Percentiles rank a stretch among this genome's conserved stretches.
Evolutionary conservation across 305 asterid species (phyloP).

Genomic region (Rubia peregrina): DNA sequence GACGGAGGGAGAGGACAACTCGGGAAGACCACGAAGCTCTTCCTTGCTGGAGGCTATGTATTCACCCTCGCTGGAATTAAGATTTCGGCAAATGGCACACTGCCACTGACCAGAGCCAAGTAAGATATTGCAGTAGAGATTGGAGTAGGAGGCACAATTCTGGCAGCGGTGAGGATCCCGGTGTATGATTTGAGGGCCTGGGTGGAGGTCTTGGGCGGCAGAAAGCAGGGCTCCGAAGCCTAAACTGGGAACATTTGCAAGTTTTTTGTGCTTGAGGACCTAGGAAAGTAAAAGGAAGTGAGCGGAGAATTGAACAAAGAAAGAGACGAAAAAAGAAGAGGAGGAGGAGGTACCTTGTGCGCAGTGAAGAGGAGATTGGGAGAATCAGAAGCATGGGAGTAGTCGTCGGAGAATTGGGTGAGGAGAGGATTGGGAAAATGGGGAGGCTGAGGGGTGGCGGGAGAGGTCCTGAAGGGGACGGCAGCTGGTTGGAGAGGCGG

Average conservation of each 20-base stretch:
- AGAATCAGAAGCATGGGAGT: conserved; percentile 37
- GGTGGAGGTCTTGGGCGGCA: conserved; percentile 73
- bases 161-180: conserved; percentile 89
- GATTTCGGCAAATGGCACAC: conserved; percentile 75
- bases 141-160: conserved; percentile 87
- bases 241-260: conserved; percentile 70
- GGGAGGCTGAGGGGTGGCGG: conserved; percentile 86
- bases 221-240: conserved; percentile 93
- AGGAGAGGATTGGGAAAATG: conserved; percentile 62
- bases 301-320: neutral
- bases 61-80: conserved; percentile 89
- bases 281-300: conserved; percentile 4
- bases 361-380: conserved; percentile 84
- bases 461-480: conserved; percentile 91
- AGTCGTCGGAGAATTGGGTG: conserved; percentile 56
- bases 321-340: neutral
- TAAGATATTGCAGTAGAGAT: conserved; percentile 78
- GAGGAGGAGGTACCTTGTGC: conserved; percentile 51
- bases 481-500: conserved; percentile 96
- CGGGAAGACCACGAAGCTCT: conserved; percentile 72
- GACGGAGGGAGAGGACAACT: conserved; percentile 63
- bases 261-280: conserved; percentile 85
- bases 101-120: conserved; percentile 98
- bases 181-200: conserved; percentile 83
- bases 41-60: conserved; percentile 75